Evolutionary conservation across 352 stramenopile species (phyloP).

Genomic region (Phytophthora hibernalis): DNA sequence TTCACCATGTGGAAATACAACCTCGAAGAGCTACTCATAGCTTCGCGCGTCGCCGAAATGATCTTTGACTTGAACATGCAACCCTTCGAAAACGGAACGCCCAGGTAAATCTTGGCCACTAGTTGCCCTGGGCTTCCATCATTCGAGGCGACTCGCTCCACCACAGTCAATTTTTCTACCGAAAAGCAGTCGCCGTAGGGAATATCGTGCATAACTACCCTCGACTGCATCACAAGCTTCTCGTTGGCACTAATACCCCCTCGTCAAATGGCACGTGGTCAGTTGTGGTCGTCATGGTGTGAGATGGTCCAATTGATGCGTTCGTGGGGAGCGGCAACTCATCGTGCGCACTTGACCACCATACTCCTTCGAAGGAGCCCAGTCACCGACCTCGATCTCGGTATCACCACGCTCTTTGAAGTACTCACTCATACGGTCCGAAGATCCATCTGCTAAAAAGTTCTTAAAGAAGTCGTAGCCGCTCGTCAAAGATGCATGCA

Average conservation of each 20-base stretch:
- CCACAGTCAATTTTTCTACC: slow-evolving; percentile 70
- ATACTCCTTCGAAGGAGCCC: slow-evolving; percentile 68
- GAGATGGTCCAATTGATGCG: slow-evolving; percentile 80
- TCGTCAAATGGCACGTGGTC: slow-evolving; percentile 68
- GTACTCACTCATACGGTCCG: slow-evolving; percentile 59
- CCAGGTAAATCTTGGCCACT: slow-evolving; percentile 71
- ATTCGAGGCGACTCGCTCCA: slow-evolving; percentile 54
- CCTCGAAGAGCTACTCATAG: slow-evolving; percentile 57
- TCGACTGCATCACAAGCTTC: slow-evolving; percentile 67
- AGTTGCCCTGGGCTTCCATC: slow-evolving; percentile 45
- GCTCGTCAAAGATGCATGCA: slow-evolving; percentile 62
- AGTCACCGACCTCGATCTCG: slow-evolving; percentile 76
- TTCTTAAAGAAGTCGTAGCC: slow-evolving; percentile 67
- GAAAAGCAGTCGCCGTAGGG: slow-evolving; percentile 89
- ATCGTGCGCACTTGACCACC: slow-evolving; percentile 71
- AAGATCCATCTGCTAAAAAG: slow-evolving; percentile 68
- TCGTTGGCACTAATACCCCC: slow-evolving; percentile 44
- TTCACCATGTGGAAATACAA: slow-evolving; percentile 75
- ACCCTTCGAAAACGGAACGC: slow-evolving; percentile 87
- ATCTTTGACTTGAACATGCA: slow-evolving; percentile 93
- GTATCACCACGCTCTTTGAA: slow-evolving; percentile 79
- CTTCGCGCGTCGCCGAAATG: slow-evolving; percentile 78
- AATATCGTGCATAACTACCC: slow-evolving; percentile 83
- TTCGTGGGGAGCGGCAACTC: slow-evolving; percentile 81
- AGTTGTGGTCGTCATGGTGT: slow-evolving; percentile 86